These are phyloP conservation scores for Linnemannia elongata DNA, from an alignment of 192 early-diverging fungal genomes.

Conservation along the genomic window DNA sequence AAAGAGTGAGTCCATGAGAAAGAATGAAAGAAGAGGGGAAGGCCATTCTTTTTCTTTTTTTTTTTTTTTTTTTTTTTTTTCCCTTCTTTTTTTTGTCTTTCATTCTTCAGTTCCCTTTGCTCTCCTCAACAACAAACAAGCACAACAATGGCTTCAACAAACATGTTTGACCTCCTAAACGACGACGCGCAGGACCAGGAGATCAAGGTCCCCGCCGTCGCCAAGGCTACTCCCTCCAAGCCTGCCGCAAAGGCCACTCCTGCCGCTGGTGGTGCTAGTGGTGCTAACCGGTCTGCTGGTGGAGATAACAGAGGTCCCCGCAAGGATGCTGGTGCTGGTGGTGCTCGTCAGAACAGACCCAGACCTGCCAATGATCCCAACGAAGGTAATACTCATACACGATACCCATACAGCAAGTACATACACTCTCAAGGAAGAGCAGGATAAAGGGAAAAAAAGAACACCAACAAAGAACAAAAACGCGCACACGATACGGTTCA, in stretches of 20 bases:
- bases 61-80: background rate
- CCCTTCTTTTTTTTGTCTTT: background rate
- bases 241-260: conserved; percentile 42
- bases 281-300: conserved; percentile 15
- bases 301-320: conserved; percentile 44
- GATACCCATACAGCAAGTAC: background rate
- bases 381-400: conserved; percentile 27
- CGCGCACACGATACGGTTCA: conserved; percentile 1
- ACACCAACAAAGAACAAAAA: background rate
- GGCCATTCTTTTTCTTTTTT: background rate
- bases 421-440: background rate
- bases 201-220: conserved; percentile 55
- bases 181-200: conserved; percentile 68
- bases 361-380: conserved; percentile 15
- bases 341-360: conserved; percentile 45
- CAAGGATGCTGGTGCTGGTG: conserved; percentile 35
- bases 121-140: background rate
- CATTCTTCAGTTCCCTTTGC: conserved; percentile 1
- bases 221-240: conserved; percentile 46
- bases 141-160: conserved; percentile 62
- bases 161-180: conserved; percentile 78
- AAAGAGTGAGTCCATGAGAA: background rate
- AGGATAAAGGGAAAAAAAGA: background rate
- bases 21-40: background rate
- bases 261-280: conserved; percentile 9